phyloP scores from a whole-genome alignment of 306 rosid species.

The Alnus rubra region DNA sequence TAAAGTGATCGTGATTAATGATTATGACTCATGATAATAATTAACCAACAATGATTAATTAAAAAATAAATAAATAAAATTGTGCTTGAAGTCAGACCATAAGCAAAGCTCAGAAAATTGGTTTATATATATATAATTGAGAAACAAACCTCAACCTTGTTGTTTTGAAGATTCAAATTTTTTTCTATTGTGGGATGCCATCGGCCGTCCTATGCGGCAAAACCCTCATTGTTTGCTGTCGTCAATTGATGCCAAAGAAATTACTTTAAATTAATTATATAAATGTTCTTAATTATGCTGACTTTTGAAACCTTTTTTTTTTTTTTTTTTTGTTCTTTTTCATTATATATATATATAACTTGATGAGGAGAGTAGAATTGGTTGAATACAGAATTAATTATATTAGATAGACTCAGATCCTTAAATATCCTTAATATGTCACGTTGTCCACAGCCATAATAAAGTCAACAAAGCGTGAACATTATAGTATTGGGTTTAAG shows the following conservation, averaged over 20 bases:
- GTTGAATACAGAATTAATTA: background rate
- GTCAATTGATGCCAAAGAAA: background rate
- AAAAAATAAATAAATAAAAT: background rate
- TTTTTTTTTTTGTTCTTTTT: background rate
- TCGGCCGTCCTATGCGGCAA: background rate
- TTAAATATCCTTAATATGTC: background rate
- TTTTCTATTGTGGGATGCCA: background rate
- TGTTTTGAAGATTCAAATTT: constrained; percentile 1
- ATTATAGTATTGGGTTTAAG: no score
- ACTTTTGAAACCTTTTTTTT: background rate
- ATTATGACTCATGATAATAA: background rate
- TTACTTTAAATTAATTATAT: background rate
- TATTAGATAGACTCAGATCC: background rate
- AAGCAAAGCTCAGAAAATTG: constrained; percentile 7
- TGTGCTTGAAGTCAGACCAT: constrained; percentile 11
- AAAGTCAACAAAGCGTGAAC: no score
- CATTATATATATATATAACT: background rate
- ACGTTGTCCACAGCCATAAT: no score
- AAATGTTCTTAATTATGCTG: background rate
- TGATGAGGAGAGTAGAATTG: no score
- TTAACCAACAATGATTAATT: background rate
- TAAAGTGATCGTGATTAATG: background rate
- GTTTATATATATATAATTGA: background rate
- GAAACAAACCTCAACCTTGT: constrained; percentile 15
- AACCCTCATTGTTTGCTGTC: background rate